Evolutionary conservation across 2,329 filamentous ascomycete species (phyloP).

Genomic region (Stemphylium beticola): DNA sequence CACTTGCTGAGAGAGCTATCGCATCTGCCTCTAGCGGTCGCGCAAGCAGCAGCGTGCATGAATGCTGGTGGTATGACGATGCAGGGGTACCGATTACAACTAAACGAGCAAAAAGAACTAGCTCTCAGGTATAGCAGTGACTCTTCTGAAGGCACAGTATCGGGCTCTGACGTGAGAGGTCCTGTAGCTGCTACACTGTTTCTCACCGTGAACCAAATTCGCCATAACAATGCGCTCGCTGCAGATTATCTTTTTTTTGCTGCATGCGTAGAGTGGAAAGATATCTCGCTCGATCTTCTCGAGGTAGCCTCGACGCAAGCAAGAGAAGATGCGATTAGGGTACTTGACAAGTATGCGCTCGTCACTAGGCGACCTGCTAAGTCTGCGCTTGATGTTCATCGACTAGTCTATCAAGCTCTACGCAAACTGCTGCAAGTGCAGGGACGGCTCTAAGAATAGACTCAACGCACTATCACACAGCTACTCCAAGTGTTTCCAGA

Average conservation of each 20-base stretch:
- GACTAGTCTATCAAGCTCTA: conserved; percentile 18
- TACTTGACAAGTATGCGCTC: conserved; percentile 15
- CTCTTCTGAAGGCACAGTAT: too few relatives aligned
- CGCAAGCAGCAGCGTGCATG: too few relatives aligned
- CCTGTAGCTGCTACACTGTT: too few relatives aligned
- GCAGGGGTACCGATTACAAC: too few relatives aligned
- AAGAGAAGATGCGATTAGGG: conserved; percentile 19
- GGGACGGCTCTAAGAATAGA: conserved; percentile 9
- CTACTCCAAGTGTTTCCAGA: conserved; percentile 3
- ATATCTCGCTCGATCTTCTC: conserved; percentile 27
- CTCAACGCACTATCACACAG: conserved; percentile 9
- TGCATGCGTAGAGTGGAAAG: conserved; percentile 42
- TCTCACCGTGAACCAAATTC: too few relatives aligned
- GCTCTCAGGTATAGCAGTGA: too few relatives aligned
- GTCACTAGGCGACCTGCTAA: conserved; percentile 13
- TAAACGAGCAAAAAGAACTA: too few relatives aligned
- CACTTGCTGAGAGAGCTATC: conserved; percentile 12
- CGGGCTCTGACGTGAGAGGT: too few relatives aligned
- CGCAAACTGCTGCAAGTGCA: conserved; percentile 11
- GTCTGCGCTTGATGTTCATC: conserved; percentile 15
- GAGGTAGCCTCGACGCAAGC: conserved; percentile 14
- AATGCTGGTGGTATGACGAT: too few relatives aligned
- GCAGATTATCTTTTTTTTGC: conserved; percentile 50
- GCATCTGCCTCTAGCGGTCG: conserved; percentile 5
- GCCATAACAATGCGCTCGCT: conserved; percentile 34